Percentiles rank a stretch among this genome's conserved stretches.
Conservation (phyloP, 169 alveolate genomes). For the Plasmodium yoelii region DNA sequence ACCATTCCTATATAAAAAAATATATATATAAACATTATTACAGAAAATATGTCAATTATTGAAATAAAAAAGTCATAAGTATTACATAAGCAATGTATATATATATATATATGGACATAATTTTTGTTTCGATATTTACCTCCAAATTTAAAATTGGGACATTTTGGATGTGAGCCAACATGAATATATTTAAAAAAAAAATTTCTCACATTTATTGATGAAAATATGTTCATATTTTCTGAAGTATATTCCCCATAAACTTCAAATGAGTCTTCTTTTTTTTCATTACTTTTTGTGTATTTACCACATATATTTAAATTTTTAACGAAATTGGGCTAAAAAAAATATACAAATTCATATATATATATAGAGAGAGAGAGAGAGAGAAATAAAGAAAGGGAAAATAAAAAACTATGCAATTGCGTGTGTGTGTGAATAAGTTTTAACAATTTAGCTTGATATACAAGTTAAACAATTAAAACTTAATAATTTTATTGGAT, state of each 20-base stretch:
- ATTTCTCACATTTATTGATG: conserved; percentile 43
- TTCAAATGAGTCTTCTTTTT: conserved; percentile 56
- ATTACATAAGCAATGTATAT: no score
- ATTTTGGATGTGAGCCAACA: conserved; percentile 42
- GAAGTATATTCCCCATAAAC: conserved; percentile 45
- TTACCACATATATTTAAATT: conserved; percentile 49
- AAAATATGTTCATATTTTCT: conserved; percentile 28
- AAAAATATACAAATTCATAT: not conserved
- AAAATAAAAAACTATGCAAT: not conserved
- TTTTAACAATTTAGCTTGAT: no score
- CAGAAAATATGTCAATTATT: not conserved
- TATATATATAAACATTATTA: not conserved
- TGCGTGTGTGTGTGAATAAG: no score
- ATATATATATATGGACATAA: no score
- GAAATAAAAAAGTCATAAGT: not conserved
- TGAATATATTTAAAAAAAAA: conserved; percentile 41
- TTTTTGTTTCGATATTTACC: not conserved
- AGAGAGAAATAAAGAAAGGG: not conserved
- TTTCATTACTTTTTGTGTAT: conserved; percentile 33
- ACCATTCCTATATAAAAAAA: conserved; percentile 6
- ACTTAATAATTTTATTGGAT: no score
- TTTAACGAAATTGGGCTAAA: conserved; percentile 36
- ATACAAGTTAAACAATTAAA: no score
- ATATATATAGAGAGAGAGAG: no score
- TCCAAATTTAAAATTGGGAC: conserved; percentile 37